A percentile compares a stretch with the other conserved stretches of the same genome.
These are phyloP conservation scores for Fusarium vanettenii DNA, from an alignment of 2,329 filamentous ascomycete genomes.

Conservation along the genomic window DNA sequence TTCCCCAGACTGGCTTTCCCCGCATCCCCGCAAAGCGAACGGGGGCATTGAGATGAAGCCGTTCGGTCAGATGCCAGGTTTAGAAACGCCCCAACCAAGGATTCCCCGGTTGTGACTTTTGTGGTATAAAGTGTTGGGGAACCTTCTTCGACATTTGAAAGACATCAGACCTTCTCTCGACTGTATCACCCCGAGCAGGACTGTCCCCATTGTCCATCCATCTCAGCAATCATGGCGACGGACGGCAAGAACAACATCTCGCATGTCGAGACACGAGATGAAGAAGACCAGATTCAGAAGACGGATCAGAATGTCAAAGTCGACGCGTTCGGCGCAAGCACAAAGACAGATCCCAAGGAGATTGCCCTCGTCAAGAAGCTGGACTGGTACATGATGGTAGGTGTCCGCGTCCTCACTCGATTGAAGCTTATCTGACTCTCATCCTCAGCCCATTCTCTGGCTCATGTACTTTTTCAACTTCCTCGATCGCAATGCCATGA, in stretches of 20 bases:
- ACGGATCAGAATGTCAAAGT: not conserved
- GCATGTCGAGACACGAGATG: slow-evolving; percentile 6
- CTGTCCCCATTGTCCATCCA: not conserved
- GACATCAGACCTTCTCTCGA: not conserved
- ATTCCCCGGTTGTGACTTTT: not conserved
- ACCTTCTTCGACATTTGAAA: not conserved
- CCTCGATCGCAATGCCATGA: slow-evolving; percentile 67
- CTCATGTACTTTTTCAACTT: slow-evolving; percentile 56
- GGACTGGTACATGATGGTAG: slow-evolving; percentile 35
- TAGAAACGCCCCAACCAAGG: not conserved
- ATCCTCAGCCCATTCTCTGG: slow-evolving; percentile 48
- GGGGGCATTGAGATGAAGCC: not conserved
- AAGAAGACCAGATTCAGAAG: not conserved
- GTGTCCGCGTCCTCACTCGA: not conserved
- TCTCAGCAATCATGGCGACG: not conserved
- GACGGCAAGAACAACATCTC: slow-evolving; percentile 11
- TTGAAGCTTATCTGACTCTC: not conserved
- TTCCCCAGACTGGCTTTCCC: slow-evolving; percentile 8
- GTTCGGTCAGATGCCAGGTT: not conserved
- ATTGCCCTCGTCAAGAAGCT: slow-evolving; percentile 35
- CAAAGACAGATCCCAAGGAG: slow-evolving; percentile 36
- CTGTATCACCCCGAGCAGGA: not conserved
- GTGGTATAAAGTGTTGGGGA: not conserved
- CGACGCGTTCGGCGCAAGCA: slow-evolving; percentile 8
- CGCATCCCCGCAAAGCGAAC: slow-evolving; percentile 12